These are phyloP conservation scores for Pyrenophora seminiperda DNA, from an alignment of 2,329 filamentous ascomycete genomes.

Conservation along the genomic window DNA sequence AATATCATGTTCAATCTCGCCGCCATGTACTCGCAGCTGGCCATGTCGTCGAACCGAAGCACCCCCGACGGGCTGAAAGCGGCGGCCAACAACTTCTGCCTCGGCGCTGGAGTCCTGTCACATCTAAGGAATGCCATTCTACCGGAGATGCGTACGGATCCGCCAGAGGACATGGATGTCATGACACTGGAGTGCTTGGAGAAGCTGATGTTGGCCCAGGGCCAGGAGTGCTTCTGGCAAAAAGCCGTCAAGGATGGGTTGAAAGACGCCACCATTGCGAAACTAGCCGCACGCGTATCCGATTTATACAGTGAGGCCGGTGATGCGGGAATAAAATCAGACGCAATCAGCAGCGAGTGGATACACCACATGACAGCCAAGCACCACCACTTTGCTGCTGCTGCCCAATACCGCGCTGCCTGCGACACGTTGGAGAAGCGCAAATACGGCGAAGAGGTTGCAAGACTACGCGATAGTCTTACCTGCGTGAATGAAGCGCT, in stretches of 20 bases:
- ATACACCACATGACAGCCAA: constrained; percentile 98
- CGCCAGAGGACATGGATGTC: constrained; percentile 94
- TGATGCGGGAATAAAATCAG: constrained; percentile 85
- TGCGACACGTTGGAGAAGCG: constrained; percentile 91
- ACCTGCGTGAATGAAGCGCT: constrained; percentile 83
- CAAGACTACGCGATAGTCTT: constrained; percentile 80
- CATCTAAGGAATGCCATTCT: constrained; percentile 78
- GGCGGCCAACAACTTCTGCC: constrained; percentile 87
- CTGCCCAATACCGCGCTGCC: constrained; percentile 89
- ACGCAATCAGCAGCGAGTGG: constrained; percentile 90
- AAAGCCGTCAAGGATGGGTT: constrained; percentile 93
- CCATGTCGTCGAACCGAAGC: constrained; percentile 75
- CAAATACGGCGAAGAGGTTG: constrained; percentile 94
- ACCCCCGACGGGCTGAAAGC: constrained; percentile 83
- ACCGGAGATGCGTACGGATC: constrained; percentile 79
- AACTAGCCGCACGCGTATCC: constrained; percentile 86
- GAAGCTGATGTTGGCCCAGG: constrained; percentile 85
- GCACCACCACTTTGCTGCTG: constrained; percentile 94
- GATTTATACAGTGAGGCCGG: constrained; percentile 86
- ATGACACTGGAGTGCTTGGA: constrained; percentile 83
- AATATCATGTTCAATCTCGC: constrained; percentile 94
- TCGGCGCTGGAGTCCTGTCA: constrained; percentile 80
- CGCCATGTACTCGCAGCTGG: constrained; percentile 90
- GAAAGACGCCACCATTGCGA: constrained; percentile 90
- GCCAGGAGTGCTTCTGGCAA: constrained; percentile 97